Conservation (phyloP, 2,329 filamentous ascomycete genomes). For the Botrytis fabae region DNA sequence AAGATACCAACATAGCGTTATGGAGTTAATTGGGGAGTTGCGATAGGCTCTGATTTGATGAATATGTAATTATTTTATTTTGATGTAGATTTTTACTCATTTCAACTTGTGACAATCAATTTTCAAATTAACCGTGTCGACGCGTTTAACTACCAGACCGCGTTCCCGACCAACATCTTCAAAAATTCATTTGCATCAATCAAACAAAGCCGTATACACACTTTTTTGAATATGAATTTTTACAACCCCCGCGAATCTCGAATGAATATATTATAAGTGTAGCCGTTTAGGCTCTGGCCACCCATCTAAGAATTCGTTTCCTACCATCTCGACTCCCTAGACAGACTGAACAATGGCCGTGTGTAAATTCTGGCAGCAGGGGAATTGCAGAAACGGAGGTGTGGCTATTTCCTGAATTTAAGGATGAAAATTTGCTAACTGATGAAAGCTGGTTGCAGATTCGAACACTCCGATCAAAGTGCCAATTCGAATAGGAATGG, state of each 20-base stretch:
- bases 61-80: not conserved
- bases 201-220: constrained; percentile 2
- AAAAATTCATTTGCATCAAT: not conserved
- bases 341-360: constrained; percentile 8
- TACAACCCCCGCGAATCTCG: not conserved
- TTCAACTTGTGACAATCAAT: constrained; percentile 11
- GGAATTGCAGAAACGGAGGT: constrained; percentile 56
- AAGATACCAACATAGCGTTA: constrained; percentile 26
- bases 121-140: constrained; percentile 3
- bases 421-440: constrained; percentile 21
- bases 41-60: not conserved
- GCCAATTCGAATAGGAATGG: constrained; percentile 34
- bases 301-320: not conserved
- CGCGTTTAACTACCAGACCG: not conserved
- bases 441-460: constrained; percentile 55
- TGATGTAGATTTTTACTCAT: not conserved
- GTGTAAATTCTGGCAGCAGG: constrained; percentile 66
- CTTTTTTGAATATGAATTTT: not conserved
- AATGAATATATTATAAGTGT: constrained; percentile 16
- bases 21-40: constrained; percentile 20
- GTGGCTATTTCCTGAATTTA: constrained; percentile 2
- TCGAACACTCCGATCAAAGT: constrained; percentile 52
- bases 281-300: constrained; percentile 11
- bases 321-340: not conserved
- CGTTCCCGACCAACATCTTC: constrained; percentile 13